These are phyloP conservation scores for Francoa sonchifolia DNA, from an alignment of 441 rosid species.

Conservation along the genomic window DNA sequence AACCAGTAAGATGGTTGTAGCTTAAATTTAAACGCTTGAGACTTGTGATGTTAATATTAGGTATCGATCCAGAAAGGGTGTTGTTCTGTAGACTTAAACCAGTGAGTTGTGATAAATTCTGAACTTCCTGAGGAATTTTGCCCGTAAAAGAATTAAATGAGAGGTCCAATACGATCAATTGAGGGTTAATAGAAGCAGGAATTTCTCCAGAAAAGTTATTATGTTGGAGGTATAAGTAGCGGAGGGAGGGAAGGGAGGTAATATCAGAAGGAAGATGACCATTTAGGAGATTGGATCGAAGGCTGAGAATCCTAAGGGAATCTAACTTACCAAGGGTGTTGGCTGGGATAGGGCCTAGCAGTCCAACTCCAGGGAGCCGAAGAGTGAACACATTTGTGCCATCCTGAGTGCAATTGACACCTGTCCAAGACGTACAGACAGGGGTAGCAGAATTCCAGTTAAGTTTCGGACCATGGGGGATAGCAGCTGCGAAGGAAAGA, in stretches of 20 bases:
- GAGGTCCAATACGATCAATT: conserved; percentile 41
- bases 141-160: conserved; percentile 51
- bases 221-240: conserved; percentile 44
- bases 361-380: conserved; percentile 56
- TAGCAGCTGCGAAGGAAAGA: conserved; percentile 30
- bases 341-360: conserved; percentile 42
- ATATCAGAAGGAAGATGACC: conserved; percentile 58
- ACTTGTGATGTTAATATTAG: conserved; percentile 24
- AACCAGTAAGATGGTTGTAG: conserved; percentile 47
- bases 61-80: conserved; percentile 44
- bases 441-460: conserved; percentile 37
- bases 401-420: conserved; percentile 33
- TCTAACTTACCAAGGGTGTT: conserved; percentile 51
- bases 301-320: conserved; percentile 39
- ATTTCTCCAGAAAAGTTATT: conserved; percentile 54
- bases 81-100: conserved; percentile 41
- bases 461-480: conserved; percentile 39
- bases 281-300: conserved; percentile 45
- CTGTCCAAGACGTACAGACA: conserved; percentile 51
- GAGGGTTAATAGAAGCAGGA: conserved; percentile 31
- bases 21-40: conserved; percentile 50
- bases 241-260: conserved; percentile 41
- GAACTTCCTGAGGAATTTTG: conserved; percentile 27
- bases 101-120: conserved; percentile 32
- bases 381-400: conserved; percentile 27